Conservation (phyloP, 441 rosid genomes). For the Populus tomentosa region DNA sequence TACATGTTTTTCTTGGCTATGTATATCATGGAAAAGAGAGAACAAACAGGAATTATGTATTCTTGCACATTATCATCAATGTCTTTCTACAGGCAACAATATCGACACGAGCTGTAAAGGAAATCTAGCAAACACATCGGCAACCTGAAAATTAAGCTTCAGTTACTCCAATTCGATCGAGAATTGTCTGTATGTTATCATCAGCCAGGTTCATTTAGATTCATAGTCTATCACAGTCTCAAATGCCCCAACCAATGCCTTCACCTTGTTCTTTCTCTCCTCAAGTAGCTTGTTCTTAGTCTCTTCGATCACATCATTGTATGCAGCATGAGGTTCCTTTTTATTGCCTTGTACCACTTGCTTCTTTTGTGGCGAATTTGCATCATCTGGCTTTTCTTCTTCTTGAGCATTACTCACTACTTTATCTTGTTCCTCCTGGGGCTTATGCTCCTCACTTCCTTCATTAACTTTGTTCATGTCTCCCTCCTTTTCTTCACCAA, state of each 20-base stretch:
- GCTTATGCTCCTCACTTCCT: constrained; percentile 19
- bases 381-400: constrained; percentile 19
- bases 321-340: constrained; percentile 61
- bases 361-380: constrained; percentile 6
- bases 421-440: constrained; percentile 21
- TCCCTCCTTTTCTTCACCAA: constrained; percentile 22
- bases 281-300: constrained; percentile 58
- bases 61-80: background rate
- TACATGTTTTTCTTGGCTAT: background rate
- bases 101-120: background rate
- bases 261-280: constrained; percentile 75
- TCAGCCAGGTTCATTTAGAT: constrained; percentile 19
- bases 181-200: background rate
- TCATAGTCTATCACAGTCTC: constrained; percentile 80
- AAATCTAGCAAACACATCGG: background rate
- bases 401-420: constrained; percentile 13
- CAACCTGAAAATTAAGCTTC: background rate
- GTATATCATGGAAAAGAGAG: background rate
- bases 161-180: background rate
- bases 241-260: constrained; percentile 80
- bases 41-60: background rate
- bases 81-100: background rate
- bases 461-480: constrained; percentile 16
- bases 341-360: constrained; percentile 25
- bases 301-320: constrained; percentile 78